A percentile compares a stretch with the other conserved stretches of the same genome.
Conservation (phyloP, 2,329 filamentous ascomycete genomes). For the Fusarium beomiforme region DNA sequence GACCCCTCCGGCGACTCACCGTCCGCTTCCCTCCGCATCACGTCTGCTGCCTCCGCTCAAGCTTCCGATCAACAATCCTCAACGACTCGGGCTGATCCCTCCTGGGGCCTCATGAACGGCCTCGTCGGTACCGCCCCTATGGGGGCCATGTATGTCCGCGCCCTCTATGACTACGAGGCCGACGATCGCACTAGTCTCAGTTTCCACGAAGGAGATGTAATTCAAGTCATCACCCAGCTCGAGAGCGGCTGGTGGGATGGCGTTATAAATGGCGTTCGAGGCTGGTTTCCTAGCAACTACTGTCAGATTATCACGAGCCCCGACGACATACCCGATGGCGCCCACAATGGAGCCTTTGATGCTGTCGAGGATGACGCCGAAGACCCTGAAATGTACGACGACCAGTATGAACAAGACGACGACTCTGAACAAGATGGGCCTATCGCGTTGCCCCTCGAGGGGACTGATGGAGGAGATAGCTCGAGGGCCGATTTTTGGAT, state of each 20-base stretch:
- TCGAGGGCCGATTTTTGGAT: conserved; percentile 98
- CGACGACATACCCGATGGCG: conserved; percentile 74
- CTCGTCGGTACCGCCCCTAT: conserved; percentile 67
- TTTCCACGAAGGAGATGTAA: conserved; percentile 96
- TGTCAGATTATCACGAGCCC: conserved; percentile 85
- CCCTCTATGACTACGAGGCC: conserved; percentile 97
- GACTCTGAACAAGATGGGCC: conserved; percentile 70
- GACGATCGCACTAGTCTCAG: conserved; percentile 97
- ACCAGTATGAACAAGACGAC: conserved; percentile 73
- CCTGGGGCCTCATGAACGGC: conserved; percentile 64
- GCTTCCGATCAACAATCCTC: conserved; percentile 38
- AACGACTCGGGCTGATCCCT: conserved; percentile 41
- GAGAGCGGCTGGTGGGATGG: conserved; percentile 99
- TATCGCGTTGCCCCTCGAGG: conserved; percentile 74
- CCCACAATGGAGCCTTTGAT: conserved; percentile 64
- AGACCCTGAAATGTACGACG: conserved; percentile 72
- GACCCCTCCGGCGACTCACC: conserved; percentile 45
- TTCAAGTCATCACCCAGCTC: conserved; percentile 97
- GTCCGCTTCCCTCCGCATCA: conserved; percentile 44
- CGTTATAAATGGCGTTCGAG: conserved; percentile 93
- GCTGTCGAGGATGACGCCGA: conserved; percentile 71
- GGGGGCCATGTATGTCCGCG: conserved; percentile 88
- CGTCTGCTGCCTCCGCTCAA: conserved; percentile 39
- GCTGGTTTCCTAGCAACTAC: conserved; percentile 99
- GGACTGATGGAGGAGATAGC: conserved; percentile 68